phyloP scores from a whole-genome alignment of 2,329 filamentous ascomycete species.

The Sporothrix globosa region DNA sequence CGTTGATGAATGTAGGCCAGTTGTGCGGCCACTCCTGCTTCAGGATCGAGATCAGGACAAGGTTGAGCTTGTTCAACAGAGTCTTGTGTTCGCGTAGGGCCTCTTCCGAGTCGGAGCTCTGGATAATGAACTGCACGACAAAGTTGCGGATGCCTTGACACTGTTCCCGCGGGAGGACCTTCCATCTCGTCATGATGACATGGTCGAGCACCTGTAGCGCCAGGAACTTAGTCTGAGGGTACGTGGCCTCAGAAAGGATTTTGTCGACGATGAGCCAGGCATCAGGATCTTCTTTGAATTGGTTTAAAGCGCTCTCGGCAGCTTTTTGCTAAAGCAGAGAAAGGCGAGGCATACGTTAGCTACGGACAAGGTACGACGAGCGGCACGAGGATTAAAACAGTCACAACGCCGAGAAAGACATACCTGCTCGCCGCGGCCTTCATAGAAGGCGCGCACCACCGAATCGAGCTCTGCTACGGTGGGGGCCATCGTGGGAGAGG shows the following conservation, averaged over 20 bases:
- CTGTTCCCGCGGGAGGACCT: conserved; percentile 92
- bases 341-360: conserved; percentile 46
- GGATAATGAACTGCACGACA: conserved; percentile 97
- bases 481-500: conserved; percentile 58
- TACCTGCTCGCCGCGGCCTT: conserved; percentile 92
- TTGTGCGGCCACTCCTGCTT: conserved; percentile 99
- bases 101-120: conserved; percentile 88
- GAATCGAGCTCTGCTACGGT: conserved; percentile 93
- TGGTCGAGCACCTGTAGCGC: conserved; percentile 95
- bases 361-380: conserved; percentile 32
- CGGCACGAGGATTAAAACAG: conserved; percentile 18
- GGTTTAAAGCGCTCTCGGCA: conserved; percentile 89
- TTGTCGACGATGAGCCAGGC: conserved; percentile 97
- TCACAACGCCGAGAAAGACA: conserved; percentile 42
- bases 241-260: conserved; percentile 89
- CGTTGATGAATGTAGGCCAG: conserved; percentile 74
- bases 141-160: conserved; percentile 99
- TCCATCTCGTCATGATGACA: conserved; percentile 99
- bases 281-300: conserved; percentile 99
- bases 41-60: conserved; percentile 93
- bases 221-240: conserved; percentile 96
- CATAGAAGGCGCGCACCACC: conserved; percentile 95
- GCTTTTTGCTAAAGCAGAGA: conserved; percentile 75
- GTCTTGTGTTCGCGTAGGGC: conserved; percentile 81
- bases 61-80: conserved; percentile 95